A percentile compares a stretch with the other conserved stretches of the same genome.
phyloP scores from a whole-genome alignment of 805 yeast species.

The Saturnispora bothae region DNA sequence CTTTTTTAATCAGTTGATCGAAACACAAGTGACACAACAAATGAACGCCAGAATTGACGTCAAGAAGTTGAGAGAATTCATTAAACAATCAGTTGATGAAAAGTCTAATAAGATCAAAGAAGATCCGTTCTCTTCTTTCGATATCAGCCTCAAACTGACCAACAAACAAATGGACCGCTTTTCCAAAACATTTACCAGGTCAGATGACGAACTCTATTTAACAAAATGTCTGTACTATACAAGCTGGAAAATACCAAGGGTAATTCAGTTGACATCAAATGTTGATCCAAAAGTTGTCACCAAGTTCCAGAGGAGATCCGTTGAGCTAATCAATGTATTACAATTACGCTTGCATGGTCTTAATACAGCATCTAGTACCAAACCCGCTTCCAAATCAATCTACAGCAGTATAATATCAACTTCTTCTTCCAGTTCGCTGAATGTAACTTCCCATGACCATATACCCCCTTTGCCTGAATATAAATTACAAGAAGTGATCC shows the following conservation, averaged over 20 bases:
- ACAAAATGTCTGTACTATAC: slow-evolving; percentile 2
- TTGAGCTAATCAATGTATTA: neutral
- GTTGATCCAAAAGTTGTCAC: slow-evolving; percentile 8
- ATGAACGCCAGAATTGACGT: slow-evolving; percentile 70
- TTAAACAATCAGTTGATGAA: neutral
- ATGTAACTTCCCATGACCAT: too few species aligned
- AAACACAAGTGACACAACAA: slow-evolving; percentile 47
- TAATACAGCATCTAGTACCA: neutral
- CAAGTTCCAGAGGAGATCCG: slow-evolving; percentile 9
- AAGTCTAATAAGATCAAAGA: neutral
- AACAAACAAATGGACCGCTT: slow-evolving; percentile 3
- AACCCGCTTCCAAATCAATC: neutral
- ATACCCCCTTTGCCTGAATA: slow-evolving; percentile 3
- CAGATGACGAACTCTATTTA: slow-evolving; percentile 1
- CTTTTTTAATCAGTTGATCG: slow-evolving; percentile 59
- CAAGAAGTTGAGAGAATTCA: slow-evolving; percentile 40
- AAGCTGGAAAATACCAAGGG: slow-evolving; percentile 3
- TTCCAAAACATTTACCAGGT: neutral
- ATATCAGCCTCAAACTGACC: neutral
- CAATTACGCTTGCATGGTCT: neutral
- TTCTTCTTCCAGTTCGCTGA: slow-evolving; percentile 1
- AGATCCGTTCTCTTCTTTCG: slow-evolving; percentile 2
- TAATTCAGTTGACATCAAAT: slow-evolving; percentile 2
- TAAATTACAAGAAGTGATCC: slow-evolving; percentile 7
- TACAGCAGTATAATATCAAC: neutral